Evolutionary conservation across 2,329 filamentous ascomycete species (phyloP), one percentile per base, ranked within the genome.

Genomic region (Paraphoma chrysanthemicola): DNA sequence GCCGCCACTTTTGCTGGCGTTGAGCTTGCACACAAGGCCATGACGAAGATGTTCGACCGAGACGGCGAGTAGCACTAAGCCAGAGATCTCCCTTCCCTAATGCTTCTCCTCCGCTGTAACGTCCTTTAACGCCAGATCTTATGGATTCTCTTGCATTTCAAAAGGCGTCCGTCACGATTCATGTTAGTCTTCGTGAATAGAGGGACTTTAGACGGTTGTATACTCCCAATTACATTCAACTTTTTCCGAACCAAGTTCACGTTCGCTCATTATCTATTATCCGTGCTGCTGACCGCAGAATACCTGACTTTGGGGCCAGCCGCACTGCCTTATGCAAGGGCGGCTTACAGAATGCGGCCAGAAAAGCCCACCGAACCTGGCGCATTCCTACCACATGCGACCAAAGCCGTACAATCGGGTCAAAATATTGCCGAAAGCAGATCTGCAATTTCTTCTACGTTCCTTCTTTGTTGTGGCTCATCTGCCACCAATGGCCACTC

Each of bases 1-100:
- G 95, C 95, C 1, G 95, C 95, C 31, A 98, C 95, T 2, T 99
- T 99, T 71, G 79, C 93, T 70, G 91, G 91, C 10, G 91, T 95
- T 7, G 91, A 95, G 81, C 77, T 94, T 75, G 91, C 91, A 43
- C 91, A 95, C 72, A 88, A 91, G 78, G 88, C 88, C 44, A 92
- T 95, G 90, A 88, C 86, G 64, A 93, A 88, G 83, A 79, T 85
- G 47, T 92, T 94, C 73, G 86, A 81, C 53, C 59, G 62, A 6
- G 72, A 74, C 46, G 71, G 59, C 45, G 71, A 76, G 57, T 76
- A 70, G 28, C 8, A 8, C 14, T 42, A 3, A 23, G 23, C 33
- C 33, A 38, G 10, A 38, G 10, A 38, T 38, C 33, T 38, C 33
- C 10, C n/a, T n/a, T 38, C 6, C 10, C n/a, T n/a, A 38, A 6